Evolutionary conservation across 1,284 basidiomycete species (phyloP), one percentile per base, ranked within the genome.

Genomic region (Sphaerobolus stellatus): DNA sequence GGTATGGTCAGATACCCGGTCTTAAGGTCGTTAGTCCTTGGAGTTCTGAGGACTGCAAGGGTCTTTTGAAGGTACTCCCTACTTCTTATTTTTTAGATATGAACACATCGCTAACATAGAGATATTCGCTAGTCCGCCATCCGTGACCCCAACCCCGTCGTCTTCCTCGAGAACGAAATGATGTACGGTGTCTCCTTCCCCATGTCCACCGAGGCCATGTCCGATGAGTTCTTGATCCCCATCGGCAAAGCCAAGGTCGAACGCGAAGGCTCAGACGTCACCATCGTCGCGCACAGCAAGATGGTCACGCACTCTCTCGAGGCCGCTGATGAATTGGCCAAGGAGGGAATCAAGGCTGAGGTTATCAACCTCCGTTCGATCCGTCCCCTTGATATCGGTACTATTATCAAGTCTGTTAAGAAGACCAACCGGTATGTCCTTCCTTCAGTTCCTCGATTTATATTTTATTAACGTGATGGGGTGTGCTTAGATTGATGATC

Each of bases 101-200:
- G 40, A 38, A 34, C 46, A 41, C 52, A 20, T 14, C 22, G 33
- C 36, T 50, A 18, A 28, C 27, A 60, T 24, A 59, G 29, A 52
- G 53, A 29, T 16, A 54, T 62, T 11, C 4, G 25, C 3, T 56
- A 94, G 92, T 75, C 94, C 55, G 96, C 97, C 33, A 98, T 99
- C 69, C 93, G 97, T 49, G 97, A 99, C 74, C 94, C 94, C 56
- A 99, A 98, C 78, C 94, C 95, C 13, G 91, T 98, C 63, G 94
- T 98, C 63, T 94, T 99, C 81, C 88, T 99, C 51, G 97, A 99
- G 71, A 99, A 99, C 75, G 97, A 99, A 77, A 94, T 99, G 83
- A 75, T 99, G 69, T 99, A 99, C 77, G 97, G 97, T 75, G 84
- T 94, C 61, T 84, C 87, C 20, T 99, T 99, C 88, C 93, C 94